Evolutionary conservation across 345 rosid genomes (phyloP).

Genomic region (Aquilaria yunnanensis): DNA sequence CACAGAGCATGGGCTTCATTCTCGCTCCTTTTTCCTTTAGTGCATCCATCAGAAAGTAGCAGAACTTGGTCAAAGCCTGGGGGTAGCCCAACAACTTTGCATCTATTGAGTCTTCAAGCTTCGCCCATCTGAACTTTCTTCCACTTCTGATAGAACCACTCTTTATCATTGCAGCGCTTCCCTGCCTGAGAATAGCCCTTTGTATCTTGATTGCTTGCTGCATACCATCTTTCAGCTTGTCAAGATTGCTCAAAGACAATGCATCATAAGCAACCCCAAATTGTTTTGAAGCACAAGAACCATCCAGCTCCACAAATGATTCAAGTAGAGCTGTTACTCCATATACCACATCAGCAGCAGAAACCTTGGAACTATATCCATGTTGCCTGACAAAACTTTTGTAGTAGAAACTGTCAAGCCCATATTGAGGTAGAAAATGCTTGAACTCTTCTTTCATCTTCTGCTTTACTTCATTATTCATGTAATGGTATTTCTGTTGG

Average conservation of each 20-base stretch:
- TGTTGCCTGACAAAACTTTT: constrained; percentile 76
- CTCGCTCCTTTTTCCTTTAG: constrained; percentile 90
- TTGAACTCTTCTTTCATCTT: constrained; percentile 92
- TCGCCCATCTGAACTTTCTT: constrained; percentile 94
- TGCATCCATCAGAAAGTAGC: constrained; percentile 96
- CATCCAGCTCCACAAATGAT: constrained; percentile 70
- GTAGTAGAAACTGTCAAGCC: constrained; percentile 81
- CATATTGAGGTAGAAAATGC: constrained; percentile 82
- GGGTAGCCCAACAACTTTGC: constrained; percentile 80
- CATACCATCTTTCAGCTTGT: constrained; percentile 78
- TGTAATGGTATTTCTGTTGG: constrained; percentile 93
- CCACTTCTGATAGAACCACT: constrained; percentile 84
- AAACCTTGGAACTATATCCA: constrained; percentile 91
- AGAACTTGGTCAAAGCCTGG: constrained; percentile 89
- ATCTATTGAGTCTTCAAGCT: constrained; percentile 76
- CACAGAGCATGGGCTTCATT: constrained; percentile 89
- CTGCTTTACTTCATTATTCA: constrained; percentile 76
- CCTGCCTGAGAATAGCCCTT: constrained; percentile 87
- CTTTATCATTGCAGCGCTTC: constrained; percentile 84
- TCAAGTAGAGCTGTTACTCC: constrained; percentile 97
- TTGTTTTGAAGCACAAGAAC: constrained; percentile 83
- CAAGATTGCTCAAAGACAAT: constrained; percentile 64
- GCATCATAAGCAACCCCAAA: constrained; percentile 96
- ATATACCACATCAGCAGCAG: constrained; percentile 95
- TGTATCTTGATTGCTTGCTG: constrained; percentile 92